A percentile compares a stretch with the other conserved stretches of the same genome.
Conservation (phyloP, 2,329 filamentous ascomycete species). For the Pseudogymnoascus sp. region DNA sequence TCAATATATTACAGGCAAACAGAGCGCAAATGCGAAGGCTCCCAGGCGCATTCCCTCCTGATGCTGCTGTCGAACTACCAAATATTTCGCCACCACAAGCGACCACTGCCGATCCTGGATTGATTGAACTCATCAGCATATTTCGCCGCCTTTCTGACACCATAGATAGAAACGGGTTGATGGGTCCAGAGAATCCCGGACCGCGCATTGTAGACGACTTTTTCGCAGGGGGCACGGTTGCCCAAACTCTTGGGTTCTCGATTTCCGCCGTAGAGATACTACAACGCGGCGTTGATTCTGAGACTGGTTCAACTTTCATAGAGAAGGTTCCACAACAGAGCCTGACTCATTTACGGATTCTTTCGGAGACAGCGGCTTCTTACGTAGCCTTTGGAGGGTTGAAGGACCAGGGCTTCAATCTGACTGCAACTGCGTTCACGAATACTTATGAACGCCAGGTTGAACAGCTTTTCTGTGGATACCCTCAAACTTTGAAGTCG, state of each 20-base stretch:
- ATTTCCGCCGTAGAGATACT: slow-evolving; percentile 87
- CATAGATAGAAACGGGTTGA: slow-evolving; percentile 47
- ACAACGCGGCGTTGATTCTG: slow-evolving; percentile 74
- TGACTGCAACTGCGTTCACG: slow-evolving; percentile 59
- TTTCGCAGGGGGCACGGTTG: slow-evolving; percentile 51
- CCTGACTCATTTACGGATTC: slow-evolving; percentile 77
- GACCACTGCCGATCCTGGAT: slow-evolving; percentile 35
- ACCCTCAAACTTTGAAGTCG: slow-evolving; percentile 24
- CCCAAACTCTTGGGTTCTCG: slow-evolving; percentile 68
- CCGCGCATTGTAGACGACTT: slow-evolving; percentile 37
- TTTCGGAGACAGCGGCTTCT: slow-evolving; percentile 81
- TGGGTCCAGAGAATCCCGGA: slow-evolving; percentile 32
- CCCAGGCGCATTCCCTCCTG: slow-evolving; percentile 11
- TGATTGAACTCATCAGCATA: slow-evolving; percentile 50
- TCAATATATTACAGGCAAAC: slow-evolving; percentile 1
- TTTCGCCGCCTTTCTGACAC: slow-evolving; percentile 56
- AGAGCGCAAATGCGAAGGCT: background rate
- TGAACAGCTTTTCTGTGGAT: slow-evolving; percentile 64
- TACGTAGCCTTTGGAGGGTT: slow-evolving; percentile 74
- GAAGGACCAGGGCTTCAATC: slow-evolving; percentile 50
- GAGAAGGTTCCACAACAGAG: slow-evolving; percentile 78
- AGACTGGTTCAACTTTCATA: slow-evolving; percentile 66
- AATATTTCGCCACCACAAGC: slow-evolving; percentile 26
- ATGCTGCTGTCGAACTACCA: slow-evolving; percentile 25
- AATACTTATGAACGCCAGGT: slow-evolving; percentile 65